phyloP scores from a whole-genome alignment of 169 alveolate genomes.

The Amoebophrya sp. region DNA sequence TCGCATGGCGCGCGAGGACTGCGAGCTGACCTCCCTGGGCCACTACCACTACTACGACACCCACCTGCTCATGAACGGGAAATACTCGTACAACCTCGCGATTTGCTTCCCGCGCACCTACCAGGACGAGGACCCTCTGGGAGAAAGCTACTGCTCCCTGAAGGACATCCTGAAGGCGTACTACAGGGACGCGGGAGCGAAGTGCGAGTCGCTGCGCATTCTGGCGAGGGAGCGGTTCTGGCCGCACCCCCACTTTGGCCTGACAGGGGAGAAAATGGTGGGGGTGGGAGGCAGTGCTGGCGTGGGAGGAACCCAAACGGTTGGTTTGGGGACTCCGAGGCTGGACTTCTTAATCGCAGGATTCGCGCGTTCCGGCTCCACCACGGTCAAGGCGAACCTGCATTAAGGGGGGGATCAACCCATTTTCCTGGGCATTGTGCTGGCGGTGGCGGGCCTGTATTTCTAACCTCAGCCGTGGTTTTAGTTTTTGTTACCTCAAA shows the following conservation, averaged over 20 bases:
- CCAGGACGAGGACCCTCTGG: not conserved
- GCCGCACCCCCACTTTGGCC: not conserved
- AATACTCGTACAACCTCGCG: not conserved
- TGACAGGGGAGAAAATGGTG: too few relatives aligned
- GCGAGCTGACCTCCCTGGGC: not conserved
- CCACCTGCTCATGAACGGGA: not conserved
- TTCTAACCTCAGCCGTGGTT: too few relatives aligned
- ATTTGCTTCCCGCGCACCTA: not conserved
- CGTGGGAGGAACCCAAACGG: too few relatives aligned
- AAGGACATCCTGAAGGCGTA: not conserved
- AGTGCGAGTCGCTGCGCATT: not conserved
- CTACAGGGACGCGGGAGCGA: not conserved
- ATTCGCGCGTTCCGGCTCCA: not conserved
- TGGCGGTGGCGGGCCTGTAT: too few relatives aligned
- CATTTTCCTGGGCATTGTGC: too few relatives aligned
- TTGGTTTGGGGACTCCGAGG: too few relatives aligned
- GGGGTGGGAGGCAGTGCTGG: too few relatives aligned
- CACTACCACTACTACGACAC: not conserved
- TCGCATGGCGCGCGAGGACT: not conserved
- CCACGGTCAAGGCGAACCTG: not conserved
- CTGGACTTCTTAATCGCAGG: not conserved
- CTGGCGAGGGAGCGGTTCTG: not conserved
- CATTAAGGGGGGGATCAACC: too few relatives aligned
- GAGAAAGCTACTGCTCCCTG: not conserved
- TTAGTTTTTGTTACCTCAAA: too few relatives aligned